Conservation (phyloP, 2,329 filamentous ascomycete species). For the Penicillium nordicum region DNA sequence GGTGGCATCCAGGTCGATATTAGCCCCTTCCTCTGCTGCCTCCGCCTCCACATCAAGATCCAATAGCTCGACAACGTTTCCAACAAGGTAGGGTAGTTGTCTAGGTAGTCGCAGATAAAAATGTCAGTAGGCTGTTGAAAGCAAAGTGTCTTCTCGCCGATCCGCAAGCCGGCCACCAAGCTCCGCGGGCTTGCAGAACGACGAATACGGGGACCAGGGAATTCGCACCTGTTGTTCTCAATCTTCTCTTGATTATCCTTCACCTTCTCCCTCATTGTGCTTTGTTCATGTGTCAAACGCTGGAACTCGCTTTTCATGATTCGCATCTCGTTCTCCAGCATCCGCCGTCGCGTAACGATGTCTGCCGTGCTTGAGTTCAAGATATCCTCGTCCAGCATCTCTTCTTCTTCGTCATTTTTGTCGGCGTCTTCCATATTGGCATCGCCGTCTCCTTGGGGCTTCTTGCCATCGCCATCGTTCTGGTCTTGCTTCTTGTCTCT, state of each 20-base stretch:
- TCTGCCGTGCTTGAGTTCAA: constrained; percentile 90
- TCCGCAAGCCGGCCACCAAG: constrained; percentile 10
- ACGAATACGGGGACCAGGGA: not conserved
- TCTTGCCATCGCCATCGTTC: constrained; percentile 55
- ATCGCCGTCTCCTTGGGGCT: constrained; percentile 64
- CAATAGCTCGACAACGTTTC: constrained; percentile 95
- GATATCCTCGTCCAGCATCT: constrained; percentile 89
- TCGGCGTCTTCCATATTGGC: constrained; percentile 88
- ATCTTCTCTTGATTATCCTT: constrained; percentile 99
- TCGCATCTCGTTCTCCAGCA: constrained; percentile 94
- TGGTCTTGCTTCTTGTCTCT: constrained; percentile 68
- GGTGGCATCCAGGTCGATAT: constrained; percentile 96
- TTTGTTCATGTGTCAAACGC: constrained; percentile 90
- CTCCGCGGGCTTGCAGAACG: constrained; percentile 12
- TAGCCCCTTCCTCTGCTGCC: constrained; percentile 94
- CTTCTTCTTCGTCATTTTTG: constrained; percentile 65
- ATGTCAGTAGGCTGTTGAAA: constrained; percentile 13
- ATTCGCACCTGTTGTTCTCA: constrained; percentile 83
- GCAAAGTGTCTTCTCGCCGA: not conserved
- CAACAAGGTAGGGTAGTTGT: constrained; percentile 96
- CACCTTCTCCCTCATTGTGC: constrained; percentile 96
- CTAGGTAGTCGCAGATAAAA: constrained; percentile 45
- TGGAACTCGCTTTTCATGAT: constrained; percentile 99
- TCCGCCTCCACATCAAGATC: constrained; percentile 95
- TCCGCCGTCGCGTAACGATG: constrained; percentile 82